Evolutionary conservation across 768 basidiomycete species (phyloP).

Genomic region (Cystoderma amianthinum): DNA sequence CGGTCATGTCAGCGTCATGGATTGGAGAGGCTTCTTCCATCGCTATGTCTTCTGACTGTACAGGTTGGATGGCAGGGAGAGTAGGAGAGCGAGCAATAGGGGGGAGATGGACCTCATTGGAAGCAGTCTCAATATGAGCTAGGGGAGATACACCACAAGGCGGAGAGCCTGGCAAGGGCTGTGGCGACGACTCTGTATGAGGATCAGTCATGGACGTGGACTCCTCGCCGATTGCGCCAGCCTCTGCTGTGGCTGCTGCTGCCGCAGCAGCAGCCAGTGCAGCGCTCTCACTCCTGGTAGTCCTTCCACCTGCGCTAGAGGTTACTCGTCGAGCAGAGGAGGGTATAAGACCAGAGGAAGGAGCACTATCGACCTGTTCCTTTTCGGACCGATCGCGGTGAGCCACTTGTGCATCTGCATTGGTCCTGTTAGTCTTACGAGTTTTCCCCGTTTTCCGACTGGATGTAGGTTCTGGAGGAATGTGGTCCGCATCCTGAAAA

Average conservation of each 20-base stretch:
- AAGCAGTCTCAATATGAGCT: not conserved
- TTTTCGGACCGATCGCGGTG: not conserved
- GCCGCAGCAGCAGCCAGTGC: conserved; percentile 11
- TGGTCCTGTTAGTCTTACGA: conserved; percentile 1
- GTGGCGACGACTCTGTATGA: not conserved
- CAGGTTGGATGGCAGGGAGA: not conserved
- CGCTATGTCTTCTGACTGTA: not conserved
- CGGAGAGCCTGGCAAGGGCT: not conserved
- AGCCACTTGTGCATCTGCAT: not conserved
- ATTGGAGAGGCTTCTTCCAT: conserved; percentile 1
- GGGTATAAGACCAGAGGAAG: not conserved
- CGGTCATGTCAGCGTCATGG: not conserved
- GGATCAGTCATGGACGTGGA: not conserved
- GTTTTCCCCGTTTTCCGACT: not conserved
- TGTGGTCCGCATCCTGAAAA: no score
- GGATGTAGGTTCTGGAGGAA: not conserved
- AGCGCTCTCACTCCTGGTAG: conserved; percentile 9
- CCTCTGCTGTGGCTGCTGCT: conserved; percentile 5
- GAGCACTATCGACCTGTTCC: not conserved
- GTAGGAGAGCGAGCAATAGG: conserved; percentile 5
- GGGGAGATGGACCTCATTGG: conserved; percentile 8
- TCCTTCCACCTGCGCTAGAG: not conserved
- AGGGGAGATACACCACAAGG: no score
- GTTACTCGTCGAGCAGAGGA: not conserved
- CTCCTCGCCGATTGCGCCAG: not conserved